phyloP scores from a whole-genome alignment of 2,329 filamentous ascomycete species.

The Ceratocystis variospora region DNA sequence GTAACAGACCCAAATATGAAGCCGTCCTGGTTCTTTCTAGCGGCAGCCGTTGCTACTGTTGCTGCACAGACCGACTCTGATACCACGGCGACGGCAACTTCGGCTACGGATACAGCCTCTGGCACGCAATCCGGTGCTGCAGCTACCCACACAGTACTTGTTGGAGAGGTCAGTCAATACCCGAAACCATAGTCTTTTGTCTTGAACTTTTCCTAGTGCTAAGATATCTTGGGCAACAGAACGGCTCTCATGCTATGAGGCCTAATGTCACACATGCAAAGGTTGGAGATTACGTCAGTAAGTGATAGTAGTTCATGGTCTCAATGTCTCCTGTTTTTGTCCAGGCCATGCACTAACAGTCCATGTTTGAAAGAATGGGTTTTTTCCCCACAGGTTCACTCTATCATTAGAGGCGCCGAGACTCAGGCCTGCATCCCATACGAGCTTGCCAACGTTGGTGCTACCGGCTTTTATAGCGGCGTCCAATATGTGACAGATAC shows the following conservation, averaged over 20 bases:
- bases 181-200: not conserved
- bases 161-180: slow-evolving; percentile 18
- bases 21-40: not conserved
- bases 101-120: slow-evolving; percentile 17
- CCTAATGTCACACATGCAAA: slow-evolving; percentile 25
- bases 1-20: not conserved
- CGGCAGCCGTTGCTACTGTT: not conserved
- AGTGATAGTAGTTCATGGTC: slow-evolving; percentile 16
- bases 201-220: not conserved
- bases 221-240: slow-evolving; percentile 16
- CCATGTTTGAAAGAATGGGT: slow-evolving; percentile 33
- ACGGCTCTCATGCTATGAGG: slow-evolving; percentile 25
- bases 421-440: slow-evolving; percentile 50
- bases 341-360: not conserved
- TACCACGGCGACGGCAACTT: not conserved
- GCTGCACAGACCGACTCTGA: not conserved
- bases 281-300: slow-evolving; percentile 37
- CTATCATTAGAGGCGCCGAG: slow-evolving; percentile 47
- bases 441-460: slow-evolving; percentile 36
- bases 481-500: slow-evolving; percentile 33
- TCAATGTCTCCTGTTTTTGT: not conserved
- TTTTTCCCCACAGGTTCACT: slow-evolving; percentile 51
- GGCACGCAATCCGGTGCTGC: not conserved
- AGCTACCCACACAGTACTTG: slow-evolving; percentile 19
- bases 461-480: slow-evolving; percentile 42